phyloP scores from a whole-genome alignment of 1,284 basidiomycete genomes.

The Papiliotrema nemorosa region DNA sequence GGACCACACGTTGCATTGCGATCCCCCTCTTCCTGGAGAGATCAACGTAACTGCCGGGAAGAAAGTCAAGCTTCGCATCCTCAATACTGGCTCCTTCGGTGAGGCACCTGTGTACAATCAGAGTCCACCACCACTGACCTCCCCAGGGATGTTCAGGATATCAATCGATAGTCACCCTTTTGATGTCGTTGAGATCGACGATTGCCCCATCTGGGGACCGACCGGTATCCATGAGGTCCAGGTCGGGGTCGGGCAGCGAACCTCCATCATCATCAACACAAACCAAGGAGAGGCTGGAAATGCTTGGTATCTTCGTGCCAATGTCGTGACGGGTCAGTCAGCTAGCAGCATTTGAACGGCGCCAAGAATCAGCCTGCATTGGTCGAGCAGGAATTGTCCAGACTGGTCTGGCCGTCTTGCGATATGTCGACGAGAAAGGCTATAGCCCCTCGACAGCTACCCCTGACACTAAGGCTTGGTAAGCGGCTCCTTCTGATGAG shows the following conservation, averaged over 20 bases:
- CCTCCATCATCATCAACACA: conserved; percentile 38
- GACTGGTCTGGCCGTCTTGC: conserved; percentile 14
- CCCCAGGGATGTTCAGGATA: conserved; percentile 14
- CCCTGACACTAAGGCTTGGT: conserved; percentile 24
- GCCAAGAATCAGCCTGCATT: conserved; percentile 6
- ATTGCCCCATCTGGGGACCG: conserved; percentile 21
- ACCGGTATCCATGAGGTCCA: conserved; percentile 20
- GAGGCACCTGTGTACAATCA: background rate
- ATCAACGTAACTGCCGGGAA: conserved; percentile 15
- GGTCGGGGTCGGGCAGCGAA: conserved; percentile 34
- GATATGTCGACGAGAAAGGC: conserved; percentile 18
- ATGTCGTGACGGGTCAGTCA: conserved; percentile 17
- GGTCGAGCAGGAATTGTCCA: background rate
- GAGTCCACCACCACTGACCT: background rate
- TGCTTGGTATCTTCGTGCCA: conserved; percentile 38
- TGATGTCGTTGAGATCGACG: conserved; percentile 32
- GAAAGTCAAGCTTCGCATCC: conserved; percentile 20
- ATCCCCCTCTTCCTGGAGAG: conserved; percentile 2
- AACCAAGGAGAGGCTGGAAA: conserved; percentile 23
- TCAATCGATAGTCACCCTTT: conserved; percentile 35
- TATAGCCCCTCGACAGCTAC: conserved; percentile 1
- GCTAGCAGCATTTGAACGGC: background rate
- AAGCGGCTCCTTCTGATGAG: background rate
- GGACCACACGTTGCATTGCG: conserved; percentile 1
- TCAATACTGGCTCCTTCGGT: conserved; percentile 26